Conservation (phyloP, 148 eudicot species). For the Pouteria glomerata region DNA sequence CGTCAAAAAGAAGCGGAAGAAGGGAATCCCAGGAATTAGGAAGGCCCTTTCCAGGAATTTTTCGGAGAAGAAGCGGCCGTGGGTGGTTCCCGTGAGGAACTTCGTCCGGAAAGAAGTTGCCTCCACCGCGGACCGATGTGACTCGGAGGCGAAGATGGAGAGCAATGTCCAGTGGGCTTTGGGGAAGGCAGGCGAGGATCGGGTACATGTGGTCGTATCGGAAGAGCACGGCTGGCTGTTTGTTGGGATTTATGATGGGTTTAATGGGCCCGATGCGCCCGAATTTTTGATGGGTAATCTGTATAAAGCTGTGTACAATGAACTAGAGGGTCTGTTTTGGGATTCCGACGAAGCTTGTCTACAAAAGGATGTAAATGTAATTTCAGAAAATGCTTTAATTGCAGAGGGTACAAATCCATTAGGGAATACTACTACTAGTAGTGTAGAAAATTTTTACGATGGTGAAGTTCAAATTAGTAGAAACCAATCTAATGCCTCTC, state of each 20-base stretch:
- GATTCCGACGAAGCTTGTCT: conserved; percentile 9
- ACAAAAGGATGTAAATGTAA: conserved; percentile 17
- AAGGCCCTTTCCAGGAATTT: conserved; percentile 61
- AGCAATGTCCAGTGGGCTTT: conserved; percentile 15
- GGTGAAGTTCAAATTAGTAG: conserved; percentile 13
- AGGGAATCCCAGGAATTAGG: conserved; percentile 54
- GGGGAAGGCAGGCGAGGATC: conserved; percentile 18
- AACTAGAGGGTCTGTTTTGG: conserved; percentile 16
- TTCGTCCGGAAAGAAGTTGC: conserved; percentile 23
- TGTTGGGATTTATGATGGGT: conserved; percentile 19
- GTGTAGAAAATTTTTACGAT: conserved; percentile 8
- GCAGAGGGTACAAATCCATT: conserved; percentile 5
- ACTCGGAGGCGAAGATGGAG: background rate
- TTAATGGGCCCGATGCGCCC: conserved; percentile 19
- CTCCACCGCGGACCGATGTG: background rate
- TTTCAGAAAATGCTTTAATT: conserved; percentile 13
- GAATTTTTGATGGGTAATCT: conserved; percentile 16
- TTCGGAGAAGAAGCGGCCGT: conserved; percentile 80
- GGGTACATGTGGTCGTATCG: conserved; percentile 16
- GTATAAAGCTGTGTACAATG: conserved; percentile 15
- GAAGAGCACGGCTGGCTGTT: conserved; percentile 20
- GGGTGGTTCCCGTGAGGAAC: conserved; percentile 83
- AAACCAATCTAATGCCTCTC: background rate
- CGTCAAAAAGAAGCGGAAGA: conserved; percentile 61
- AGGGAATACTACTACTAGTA: background rate